Percentiles rank a stretch among this genome's conserved stretches.
phyloP scores from a whole-genome alignment of 2,329 filamentous ascomycete genomes.

The Cercospora citrullina region DNA sequence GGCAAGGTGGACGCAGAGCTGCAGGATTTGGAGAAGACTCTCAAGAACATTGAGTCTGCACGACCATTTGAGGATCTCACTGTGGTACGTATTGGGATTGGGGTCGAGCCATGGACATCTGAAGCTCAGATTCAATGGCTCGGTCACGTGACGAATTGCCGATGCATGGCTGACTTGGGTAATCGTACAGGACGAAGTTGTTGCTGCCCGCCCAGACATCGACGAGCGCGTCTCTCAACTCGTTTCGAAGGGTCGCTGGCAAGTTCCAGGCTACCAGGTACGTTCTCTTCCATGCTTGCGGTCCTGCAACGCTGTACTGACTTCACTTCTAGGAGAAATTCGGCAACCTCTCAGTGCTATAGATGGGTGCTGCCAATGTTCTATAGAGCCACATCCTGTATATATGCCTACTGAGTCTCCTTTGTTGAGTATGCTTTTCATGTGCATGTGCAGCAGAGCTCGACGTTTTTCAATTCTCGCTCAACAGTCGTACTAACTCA shows the following conservation, averaged over 20 bases:
- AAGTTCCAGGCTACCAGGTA: slow-evolving; percentile 98
- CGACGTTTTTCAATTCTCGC: background rate
- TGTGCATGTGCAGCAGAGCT: background rate
- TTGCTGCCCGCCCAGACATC: slow-evolving; percentile 90
- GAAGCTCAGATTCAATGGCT: background rate
- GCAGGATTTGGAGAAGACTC: slow-evolving; percentile 86
- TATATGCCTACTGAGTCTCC: slow-evolving; percentile 28
- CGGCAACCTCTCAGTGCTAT: slow-evolving; percentile 92
- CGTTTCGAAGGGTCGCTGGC: slow-evolving; percentile 97
- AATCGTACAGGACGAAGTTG: slow-evolving; percentile 80
- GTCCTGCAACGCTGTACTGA: slow-evolving; percentile 1
- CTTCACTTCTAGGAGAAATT: slow-evolving; percentile 79
- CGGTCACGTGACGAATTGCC: slow-evolving; percentile 12
- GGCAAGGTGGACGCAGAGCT: slow-evolving; percentile 92
- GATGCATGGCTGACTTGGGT: background rate
- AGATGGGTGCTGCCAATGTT: slow-evolving; percentile 51
- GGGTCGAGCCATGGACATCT: background rate
- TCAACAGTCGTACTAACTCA: background rate
- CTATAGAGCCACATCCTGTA: slow-evolving; percentile 29
- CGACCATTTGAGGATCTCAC: slow-evolving; percentile 96
- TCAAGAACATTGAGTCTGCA: slow-evolving; percentile 96
- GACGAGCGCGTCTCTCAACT: slow-evolving; percentile 94
- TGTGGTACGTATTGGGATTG: slow-evolving; percentile 68
- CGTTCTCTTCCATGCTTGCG: slow-evolving; percentile 39
- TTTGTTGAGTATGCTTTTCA: slow-evolving; percentile 17